Evolutionary conservation across 257 asterid species (phyloP).

Genomic region (Anisodus tanguticus): DNA sequence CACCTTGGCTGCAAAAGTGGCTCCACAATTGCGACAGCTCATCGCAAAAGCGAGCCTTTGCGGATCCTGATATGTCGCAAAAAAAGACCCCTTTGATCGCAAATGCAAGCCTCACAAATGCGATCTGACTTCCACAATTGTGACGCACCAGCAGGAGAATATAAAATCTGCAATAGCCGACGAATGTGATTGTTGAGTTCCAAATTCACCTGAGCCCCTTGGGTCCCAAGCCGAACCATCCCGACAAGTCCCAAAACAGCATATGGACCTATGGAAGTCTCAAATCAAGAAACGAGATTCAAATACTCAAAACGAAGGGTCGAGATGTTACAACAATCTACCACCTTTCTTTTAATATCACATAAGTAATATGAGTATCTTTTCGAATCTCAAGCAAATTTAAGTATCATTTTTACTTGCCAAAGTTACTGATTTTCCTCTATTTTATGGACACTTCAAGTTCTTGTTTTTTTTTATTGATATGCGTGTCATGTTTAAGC

Average conservation of each 20-base stretch:
- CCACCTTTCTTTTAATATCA: neutral
- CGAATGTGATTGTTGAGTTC: neutral
- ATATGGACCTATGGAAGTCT: neutral
- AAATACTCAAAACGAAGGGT: neutral
- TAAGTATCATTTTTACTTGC: conserved; percentile 6
- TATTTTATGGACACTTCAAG: conserved; percentile 21
- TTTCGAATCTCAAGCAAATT: neutral
- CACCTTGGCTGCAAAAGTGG: neutral
- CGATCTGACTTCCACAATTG: neutral
- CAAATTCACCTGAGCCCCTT: neutral
- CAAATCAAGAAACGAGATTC: neutral
- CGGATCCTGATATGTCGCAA: neutral
- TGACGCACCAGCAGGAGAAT: neutral
- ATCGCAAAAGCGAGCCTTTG: neutral
- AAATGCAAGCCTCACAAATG: neutral
- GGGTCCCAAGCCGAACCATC: neutral
- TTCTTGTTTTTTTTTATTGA: conserved; percentile 16
- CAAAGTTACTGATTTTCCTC: neutral
- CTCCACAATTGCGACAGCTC: neutral
- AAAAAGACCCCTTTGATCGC: neutral
- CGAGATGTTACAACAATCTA: neutral
- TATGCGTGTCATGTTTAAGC: neutral
- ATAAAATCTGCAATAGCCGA: neutral
- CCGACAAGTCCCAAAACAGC: neutral
- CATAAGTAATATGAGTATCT: neutral